Evolutionary conservation across 345 rosid species (phyloP).

Genomic region (Dipteronia sinensis): DNA sequence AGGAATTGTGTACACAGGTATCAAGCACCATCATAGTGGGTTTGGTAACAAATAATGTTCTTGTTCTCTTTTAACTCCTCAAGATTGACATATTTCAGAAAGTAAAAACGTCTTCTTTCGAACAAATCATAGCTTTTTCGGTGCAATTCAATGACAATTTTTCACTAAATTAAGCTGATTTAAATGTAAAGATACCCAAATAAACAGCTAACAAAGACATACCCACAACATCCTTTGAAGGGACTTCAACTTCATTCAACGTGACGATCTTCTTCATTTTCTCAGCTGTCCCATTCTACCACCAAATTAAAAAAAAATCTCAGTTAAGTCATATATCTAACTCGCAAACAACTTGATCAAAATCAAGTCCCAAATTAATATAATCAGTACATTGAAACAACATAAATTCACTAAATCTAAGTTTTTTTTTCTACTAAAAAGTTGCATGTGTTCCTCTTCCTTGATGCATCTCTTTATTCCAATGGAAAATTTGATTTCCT

Average conservation of each 20-base stretch:
- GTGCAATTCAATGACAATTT: background rate
- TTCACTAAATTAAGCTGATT: background rate
- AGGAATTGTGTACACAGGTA: no score
- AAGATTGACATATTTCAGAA: no score
- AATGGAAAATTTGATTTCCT: no score
- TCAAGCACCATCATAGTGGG: background rate
- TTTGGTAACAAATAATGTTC: no score
- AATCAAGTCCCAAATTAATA: background rate
- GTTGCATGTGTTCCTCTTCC: background rate
- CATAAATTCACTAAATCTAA: background rate
- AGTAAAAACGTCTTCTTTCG: no score
- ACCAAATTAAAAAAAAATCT: background rate
- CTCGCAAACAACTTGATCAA: background rate
- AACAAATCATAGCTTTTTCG: background rate
- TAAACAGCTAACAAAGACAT: constrained; percentile 13
- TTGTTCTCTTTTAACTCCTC: no score
- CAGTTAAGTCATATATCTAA: background rate
- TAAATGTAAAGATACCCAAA: background rate
- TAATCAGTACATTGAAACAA: background rate
- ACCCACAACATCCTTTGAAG: constrained; percentile 76
- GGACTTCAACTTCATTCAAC: constrained; percentile 69
- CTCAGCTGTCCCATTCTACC: constrained; percentile 67
- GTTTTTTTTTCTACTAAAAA: background rate
- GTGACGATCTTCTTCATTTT: constrained; percentile 71
- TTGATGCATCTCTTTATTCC: no score